Conservation (phyloP, 176 grass and related monocot species). For the Olyra latifolia region DNA sequence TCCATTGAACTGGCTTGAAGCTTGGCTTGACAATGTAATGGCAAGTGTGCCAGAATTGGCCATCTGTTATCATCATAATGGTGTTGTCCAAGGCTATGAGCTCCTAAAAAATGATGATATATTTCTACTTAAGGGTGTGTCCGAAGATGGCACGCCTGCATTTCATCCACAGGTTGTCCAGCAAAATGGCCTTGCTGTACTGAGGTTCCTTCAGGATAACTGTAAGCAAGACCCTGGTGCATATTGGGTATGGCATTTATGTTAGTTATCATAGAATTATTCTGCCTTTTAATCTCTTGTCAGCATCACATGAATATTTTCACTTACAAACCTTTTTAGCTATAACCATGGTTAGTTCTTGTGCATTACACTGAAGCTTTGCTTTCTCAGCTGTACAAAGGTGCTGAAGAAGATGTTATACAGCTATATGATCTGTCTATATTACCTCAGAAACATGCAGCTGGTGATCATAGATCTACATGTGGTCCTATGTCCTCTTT, state of each 20-base stretch:
- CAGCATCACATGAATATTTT: constrained; percentile 5
- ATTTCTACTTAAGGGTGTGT: constrained; percentile 89
- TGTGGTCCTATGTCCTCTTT: constrained; percentile 74
- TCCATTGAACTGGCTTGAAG: constrained; percentile 94
- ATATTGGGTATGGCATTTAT: constrained; percentile 78
- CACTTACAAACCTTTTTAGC: background rate
- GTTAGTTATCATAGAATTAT: background rate
- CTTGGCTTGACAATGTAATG: constrained; percentile 99
- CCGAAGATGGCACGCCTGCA: constrained; percentile 88
- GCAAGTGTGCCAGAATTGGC: constrained; percentile 95
- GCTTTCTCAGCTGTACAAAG: constrained; percentile 89
- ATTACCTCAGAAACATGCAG: constrained; percentile 59
- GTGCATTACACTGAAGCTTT: constrained; percentile 30
- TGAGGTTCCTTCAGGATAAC: constrained; percentile 93
- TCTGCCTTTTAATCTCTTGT: constrained; percentile 13
- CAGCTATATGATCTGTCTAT: constrained; percentile 92
- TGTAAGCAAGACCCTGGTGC: constrained; percentile 98
- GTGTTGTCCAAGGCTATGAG: constrained; percentile 98
- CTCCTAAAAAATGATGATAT: constrained; percentile 97
- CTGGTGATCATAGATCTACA: constrained; percentile 68
- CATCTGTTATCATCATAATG: constrained; percentile 96
- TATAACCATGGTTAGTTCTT: constrained; percentile 24
- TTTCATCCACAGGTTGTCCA: constrained; percentile 97
- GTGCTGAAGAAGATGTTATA: constrained; percentile 92
- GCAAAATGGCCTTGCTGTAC: constrained; percentile 94